A percentile compares a stretch with the other conserved stretches of the same genome.
Conservation (phyloP, 2,329 filamentous ascomycete species). For the Talaromyces sp. region DNA sequence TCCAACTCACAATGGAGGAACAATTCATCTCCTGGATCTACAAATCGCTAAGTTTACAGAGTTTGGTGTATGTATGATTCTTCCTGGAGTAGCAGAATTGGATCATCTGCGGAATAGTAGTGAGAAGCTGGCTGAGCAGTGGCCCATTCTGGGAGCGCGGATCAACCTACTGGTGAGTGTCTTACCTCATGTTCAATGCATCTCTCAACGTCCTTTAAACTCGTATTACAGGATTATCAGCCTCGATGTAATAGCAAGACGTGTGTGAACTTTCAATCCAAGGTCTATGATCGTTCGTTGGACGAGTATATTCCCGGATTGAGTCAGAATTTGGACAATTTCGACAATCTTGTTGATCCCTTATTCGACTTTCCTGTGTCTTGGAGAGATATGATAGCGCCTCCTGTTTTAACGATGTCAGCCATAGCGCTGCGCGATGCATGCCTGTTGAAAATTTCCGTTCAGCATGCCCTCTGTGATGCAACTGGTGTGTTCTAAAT, state of each 20-base stretch:
- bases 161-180: not conserved
- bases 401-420: not conserved
- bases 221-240: too few species aligned
- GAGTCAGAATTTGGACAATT: not conserved
- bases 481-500: too few species aligned
- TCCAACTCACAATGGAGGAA: not conserved
- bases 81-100: not conserved
- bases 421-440: not conserved
- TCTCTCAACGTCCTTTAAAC: too few species aligned
- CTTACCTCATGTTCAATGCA: not conserved
- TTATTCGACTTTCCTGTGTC: not conserved
- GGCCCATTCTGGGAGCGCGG: not conserved
- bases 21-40: not conserved
- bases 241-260: not conserved
- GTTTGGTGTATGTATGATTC: not conserved
- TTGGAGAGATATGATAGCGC: not conserved
- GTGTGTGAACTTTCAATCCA: not conserved
- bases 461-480: too few species aligned
- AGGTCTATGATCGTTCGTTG: not conserved
- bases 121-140: not conserved
- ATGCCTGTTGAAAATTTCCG: not conserved
- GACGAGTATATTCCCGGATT: not conserved
- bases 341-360: not conserved
- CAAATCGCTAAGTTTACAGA: not conserved
- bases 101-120: not conserved